These are phyloP conservation scores for Gracilaria caudata DNA, from an alignment of 23 red algal genomes.

Conservation along the genomic window DNA sequence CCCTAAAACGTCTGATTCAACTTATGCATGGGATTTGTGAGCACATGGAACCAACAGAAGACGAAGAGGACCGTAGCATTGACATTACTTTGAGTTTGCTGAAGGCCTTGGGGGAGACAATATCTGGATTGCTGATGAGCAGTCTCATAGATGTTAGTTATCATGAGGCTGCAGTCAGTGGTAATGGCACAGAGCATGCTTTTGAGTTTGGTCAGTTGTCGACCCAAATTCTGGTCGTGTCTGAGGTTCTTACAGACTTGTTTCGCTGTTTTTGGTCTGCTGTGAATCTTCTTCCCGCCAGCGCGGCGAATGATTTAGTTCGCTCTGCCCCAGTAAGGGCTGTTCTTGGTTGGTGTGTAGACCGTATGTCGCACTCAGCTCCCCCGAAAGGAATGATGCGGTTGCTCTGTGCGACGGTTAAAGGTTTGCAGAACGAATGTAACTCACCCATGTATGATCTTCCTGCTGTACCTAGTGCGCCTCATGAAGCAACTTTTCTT, in stretches of 20 bases:
- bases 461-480: conserved; percentile 28
- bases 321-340: conserved; percentile 49
- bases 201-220: conserved; percentile 48
- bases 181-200: conserved; percentile 44
- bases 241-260: conserved; percentile 65
- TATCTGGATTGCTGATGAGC: conserved; percentile 55
- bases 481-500: conserved; percentile 73
- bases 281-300: conserved; percentile 47
- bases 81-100: conserved; percentile 31
- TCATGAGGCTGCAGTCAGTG: conserved; percentile 56
- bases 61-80: conserved; percentile 40
- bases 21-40: conserved; percentile 56
- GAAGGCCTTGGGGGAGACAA: conserved; percentile 29
- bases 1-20: conserved; percentile 45
- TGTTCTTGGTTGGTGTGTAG: conserved; percentile 62
- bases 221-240: conserved; percentile 37
- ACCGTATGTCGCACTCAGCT: conserved; percentile 58
- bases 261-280: conserved; percentile 65
- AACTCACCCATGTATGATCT: conserved; percentile 66
- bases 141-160: conserved; percentile 62
- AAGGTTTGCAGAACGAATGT: conserved; percentile 57
- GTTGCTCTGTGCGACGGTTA: conserved; percentile 27
- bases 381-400: conserved; percentile 72
- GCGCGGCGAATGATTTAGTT: conserved; percentile 40
- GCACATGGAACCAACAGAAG: conserved; percentile 26